Conservation (phyloP, 225 moss, liverwort and hornwort species). For the Asterella californica region DNA sequence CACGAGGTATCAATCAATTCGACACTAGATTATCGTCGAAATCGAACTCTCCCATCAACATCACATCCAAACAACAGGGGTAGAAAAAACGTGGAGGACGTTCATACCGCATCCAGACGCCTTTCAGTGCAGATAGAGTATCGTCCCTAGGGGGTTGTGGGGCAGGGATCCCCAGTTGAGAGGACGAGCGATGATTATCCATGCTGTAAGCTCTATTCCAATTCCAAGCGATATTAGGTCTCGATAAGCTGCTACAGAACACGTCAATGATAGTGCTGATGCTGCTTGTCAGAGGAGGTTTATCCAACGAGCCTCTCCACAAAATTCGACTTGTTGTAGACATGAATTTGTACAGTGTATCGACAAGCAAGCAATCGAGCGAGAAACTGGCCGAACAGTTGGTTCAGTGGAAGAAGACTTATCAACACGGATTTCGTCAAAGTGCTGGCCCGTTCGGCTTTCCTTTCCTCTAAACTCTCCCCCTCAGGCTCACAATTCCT, state of each 20-base stretch:
- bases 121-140: slow-evolving; percentile 19
- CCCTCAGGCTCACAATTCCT: no score
- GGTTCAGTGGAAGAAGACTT: not conserved
- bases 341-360: not conserved
- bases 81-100: not conserved
- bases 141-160: not conserved
- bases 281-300: not conserved
- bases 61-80: not conserved
- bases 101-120: slow-evolving; percentile 35
- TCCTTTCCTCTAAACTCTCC: not conserved
- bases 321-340: not conserved
- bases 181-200: not conserved
- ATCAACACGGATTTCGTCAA: not conserved
- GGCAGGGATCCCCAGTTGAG: not conserved
- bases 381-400: not conserved
- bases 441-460: not conserved
- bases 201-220: slow-evolving; percentile 12
- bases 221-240: not conserved
- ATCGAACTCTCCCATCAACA: no score
- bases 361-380: not conserved
- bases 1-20: not conserved
- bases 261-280: not conserved
- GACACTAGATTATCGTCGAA: not conserved
- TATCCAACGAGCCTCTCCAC: not conserved
- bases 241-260: not conserved